phyloP scores from a whole-genome alignment of 169 alveolate species.

The Plasmodium fragile region DNA sequence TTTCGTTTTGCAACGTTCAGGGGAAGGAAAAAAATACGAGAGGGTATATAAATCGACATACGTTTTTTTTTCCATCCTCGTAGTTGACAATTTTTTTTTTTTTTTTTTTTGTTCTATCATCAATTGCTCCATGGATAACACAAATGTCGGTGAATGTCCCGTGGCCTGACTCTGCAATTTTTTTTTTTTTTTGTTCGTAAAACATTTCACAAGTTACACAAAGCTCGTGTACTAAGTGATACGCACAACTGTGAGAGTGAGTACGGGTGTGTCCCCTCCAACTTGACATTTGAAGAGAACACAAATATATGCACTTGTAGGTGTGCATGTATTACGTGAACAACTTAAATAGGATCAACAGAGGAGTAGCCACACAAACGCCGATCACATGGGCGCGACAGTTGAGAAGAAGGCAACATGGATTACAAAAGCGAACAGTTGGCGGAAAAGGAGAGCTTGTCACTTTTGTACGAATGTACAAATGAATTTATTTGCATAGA shows the following conservation, averaged over 20 bases:
- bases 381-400: not conserved
- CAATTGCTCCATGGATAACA: not conserved
- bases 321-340: not conserved
- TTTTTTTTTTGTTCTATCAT: not conserved
- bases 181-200: not conserved
- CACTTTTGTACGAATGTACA: constrained; percentile 48
- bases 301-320: not conserved
- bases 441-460: constrained; percentile 64
- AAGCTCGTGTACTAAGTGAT: not conserved
- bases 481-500: constrained; percentile 29
- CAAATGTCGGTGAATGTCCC: not conserved
- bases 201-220: not conserved
- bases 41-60: not conserved
- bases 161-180: not conserved
- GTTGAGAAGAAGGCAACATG: constrained; percentile 9
- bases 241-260: not conserved
- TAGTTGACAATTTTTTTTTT: not conserved
- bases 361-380: not conserved
- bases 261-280: not conserved
- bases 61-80: not conserved
- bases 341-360: not conserved
- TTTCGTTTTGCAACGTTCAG: not conserved
- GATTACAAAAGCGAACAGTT: constrained; percentile 51
- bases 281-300: not conserved
- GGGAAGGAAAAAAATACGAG: not conserved